Percentiles rank a stretch among this genome's conserved stretches.
phyloP scores from a whole-genome alignment of 2,329 filamentous ascomycete genomes.

The Pleomassaria siparia region DNA sequence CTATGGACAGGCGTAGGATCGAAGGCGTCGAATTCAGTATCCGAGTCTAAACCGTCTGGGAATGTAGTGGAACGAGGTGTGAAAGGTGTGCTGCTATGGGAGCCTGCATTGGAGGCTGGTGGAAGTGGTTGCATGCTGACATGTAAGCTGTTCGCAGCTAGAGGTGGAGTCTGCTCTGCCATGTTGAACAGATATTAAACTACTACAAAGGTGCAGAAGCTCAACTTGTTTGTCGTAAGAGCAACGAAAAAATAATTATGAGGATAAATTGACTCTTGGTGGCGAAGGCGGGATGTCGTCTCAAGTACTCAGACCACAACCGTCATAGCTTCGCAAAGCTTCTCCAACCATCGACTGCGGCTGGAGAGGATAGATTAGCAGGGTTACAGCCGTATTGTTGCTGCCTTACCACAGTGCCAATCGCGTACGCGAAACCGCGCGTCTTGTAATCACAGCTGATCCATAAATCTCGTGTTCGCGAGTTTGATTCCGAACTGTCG shows the following conservation, averaged over 20 bases:
- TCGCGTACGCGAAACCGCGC: slow-evolving; percentile 12
- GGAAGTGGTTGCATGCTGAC: slow-evolving; percentile 16
- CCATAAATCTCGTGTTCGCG: not conserved
- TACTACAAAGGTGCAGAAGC: not conserved
- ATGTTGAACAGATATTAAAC: slow-evolving; percentile 13
- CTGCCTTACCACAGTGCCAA: slow-evolving; percentile 7
- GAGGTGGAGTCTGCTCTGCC: slow-evolving; percentile 22
- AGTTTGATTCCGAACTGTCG: not conserved
- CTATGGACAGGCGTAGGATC: slow-evolving; percentile 33
- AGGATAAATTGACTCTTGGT: not conserved
- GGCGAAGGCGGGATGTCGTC: not conserved
- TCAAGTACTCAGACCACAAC: slow-evolving; percentile 3
- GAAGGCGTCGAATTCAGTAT: slow-evolving; percentile 28
- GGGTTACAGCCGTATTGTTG: slow-evolving; percentile 1
- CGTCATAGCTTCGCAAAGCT: slow-evolving; percentile 3
- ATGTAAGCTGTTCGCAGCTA: slow-evolving; percentile 8
- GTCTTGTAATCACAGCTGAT: slow-evolving; percentile 10
- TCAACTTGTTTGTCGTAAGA: no score
- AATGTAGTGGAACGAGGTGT: slow-evolving; percentile 33
- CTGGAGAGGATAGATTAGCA: slow-evolving; percentile 5
- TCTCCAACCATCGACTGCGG: not conserved
- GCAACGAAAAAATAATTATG: not conserved
- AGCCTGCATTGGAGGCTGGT: slow-evolving; percentile 11
- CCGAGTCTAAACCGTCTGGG: slow-evolving; percentile 30
- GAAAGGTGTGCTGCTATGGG: slow-evolving; percentile 18